phyloP scores from a whole-genome alignment of 2,329 filamentous ascomycete species.

The Graphilbum sp. region DNA sequence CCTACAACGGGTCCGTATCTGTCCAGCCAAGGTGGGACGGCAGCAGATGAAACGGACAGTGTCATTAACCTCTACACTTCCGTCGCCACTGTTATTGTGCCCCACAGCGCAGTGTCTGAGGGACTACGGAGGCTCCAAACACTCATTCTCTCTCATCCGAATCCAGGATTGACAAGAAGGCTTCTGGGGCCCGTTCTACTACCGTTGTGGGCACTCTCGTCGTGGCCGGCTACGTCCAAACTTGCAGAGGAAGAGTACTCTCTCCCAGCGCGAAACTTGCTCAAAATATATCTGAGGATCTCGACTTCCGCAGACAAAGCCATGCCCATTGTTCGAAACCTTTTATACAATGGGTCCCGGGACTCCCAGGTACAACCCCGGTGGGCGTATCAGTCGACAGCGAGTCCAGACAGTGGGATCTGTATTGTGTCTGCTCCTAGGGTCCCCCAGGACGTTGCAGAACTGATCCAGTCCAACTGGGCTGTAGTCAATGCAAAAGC shows the following conservation, averaged over 20 bases:
- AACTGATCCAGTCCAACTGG: constrained; percentile 14
- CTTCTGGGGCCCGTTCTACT: constrained; percentile 41
- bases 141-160: constrained; percentile 46
- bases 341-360: constrained; percentile 37
- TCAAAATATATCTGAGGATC: constrained; percentile 41
- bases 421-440: constrained; percentile 26
- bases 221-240: constrained; percentile 23
- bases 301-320: constrained; percentile 34
- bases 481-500: constrained; percentile 30
- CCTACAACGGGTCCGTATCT: constrained; percentile 16
- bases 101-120: constrained; percentile 26
- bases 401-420: constrained; percentile 28
- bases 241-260: constrained; percentile 22
- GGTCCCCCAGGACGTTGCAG: constrained; percentile 2
- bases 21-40: too few species aligned
- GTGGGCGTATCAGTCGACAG: constrained; percentile 37
- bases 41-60: constrained; percentile 15
- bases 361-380: constrained; percentile 12
- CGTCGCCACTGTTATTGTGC: constrained; percentile 23
- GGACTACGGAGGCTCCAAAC: constrained; percentile 38
- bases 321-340: constrained; percentile 29
- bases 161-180: constrained; percentile 46
- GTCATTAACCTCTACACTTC: constrained; percentile 29
- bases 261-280: constrained; percentile 29
- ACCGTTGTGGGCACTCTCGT: constrained; percentile 46